Base-by-base conservation (phyloP, 2,329 filamentous ascomycete species). In the Beauveria caledonica region DNA sequence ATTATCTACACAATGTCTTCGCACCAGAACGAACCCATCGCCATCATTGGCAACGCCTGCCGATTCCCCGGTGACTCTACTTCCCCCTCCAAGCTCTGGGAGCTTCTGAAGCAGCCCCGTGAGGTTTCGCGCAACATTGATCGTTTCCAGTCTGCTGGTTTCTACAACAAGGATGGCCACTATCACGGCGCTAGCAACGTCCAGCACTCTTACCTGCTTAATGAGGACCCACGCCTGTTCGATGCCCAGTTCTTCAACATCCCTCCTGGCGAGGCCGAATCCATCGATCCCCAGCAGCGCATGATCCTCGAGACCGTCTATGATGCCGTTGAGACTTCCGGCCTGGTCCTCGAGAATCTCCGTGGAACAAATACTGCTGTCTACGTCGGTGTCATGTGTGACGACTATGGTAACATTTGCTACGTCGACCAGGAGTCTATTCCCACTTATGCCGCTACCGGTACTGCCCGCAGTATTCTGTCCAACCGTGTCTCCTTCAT, bases 401-500 rank as follows among this genome's bases (percentile, higher is more conserved):
- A 59, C 15, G 65, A 67, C 52, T 67, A 62, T n/a, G 27, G 61
- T 40, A 52, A 63, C 6, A 62, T 63, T 42, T 49, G 42, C 9
- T 45, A 56, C 23, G 50, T 53, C 17, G 65, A 67, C 23, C 54
- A 46, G 33, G 53, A 63, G n/a, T 62, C 59, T 2, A 56, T 61
- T 11, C 60, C 58, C 13, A 60, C 46, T 1, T 61, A 64, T n/a
- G 50, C 56, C 10, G 65, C 62, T 2, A 66, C 64, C 3, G 74
- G 74, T 11, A 67, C 70, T 3, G 70, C 69, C n/a, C 61, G 69
- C 3, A 67, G 68, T 9, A 72, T 76, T 21, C 64, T 75, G 71
- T 66, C 63, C 72, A 39, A 66, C 66, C 70, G 79, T 51, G 70
- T 82, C n/a, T 81, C 78, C 1, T 74, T 73, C 55, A 71, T 70